Evolutionary conservation across 495 filamentous ascomycete species (phyloP).

Genomic region (Aspergillus funiculosus): DNA sequence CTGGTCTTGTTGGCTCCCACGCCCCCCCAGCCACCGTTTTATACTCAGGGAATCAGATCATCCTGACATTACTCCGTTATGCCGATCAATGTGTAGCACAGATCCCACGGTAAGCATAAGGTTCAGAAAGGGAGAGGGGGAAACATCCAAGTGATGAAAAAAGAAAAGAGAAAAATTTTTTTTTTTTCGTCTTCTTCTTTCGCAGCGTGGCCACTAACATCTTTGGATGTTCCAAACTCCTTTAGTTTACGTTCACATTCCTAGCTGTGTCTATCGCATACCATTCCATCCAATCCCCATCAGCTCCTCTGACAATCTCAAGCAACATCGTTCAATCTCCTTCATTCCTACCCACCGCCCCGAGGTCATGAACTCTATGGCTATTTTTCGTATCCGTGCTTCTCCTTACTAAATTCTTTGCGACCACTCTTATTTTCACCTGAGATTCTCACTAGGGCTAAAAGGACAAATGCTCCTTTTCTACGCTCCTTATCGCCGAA

Average conservation of each 20-base stretch:
- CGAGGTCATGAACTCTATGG: conserved; percentile 17
- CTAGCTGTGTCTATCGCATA: conserved; percentile 18
- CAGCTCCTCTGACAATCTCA: conserved; percentile 13
- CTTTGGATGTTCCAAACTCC: conserved; percentile 9
- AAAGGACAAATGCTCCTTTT: not conserved
- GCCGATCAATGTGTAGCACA: conserved; percentile 18
- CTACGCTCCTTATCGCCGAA: not conserved
- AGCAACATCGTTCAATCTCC: conserved; percentile 14
- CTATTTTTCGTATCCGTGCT: conserved; percentile 14
- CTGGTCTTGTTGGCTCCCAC: conserved; percentile 10
- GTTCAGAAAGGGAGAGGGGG: conserved; percentile 6
- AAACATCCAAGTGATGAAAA: not conserved
- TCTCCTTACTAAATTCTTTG: conserved; percentile 13
- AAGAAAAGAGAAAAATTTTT: conserved; percentile 10
- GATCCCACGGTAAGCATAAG: conserved; percentile 12
- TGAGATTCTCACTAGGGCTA: not conserved
- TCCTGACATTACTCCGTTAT: conserved; percentile 7
- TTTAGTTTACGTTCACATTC: conserved; percentile 22
- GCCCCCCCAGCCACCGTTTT: conserved; percentile 22
- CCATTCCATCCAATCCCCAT: conserved; percentile 17
- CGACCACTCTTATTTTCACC: not conserved
- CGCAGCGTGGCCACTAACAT: conserved; percentile 16
- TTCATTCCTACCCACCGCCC: conserved; percentile 17
- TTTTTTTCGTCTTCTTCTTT: not conserved
- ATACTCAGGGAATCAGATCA: conserved; percentile 14